phyloP scores from a whole-genome alignment of 345 rosid species.

The Citrus glauca region DNA sequence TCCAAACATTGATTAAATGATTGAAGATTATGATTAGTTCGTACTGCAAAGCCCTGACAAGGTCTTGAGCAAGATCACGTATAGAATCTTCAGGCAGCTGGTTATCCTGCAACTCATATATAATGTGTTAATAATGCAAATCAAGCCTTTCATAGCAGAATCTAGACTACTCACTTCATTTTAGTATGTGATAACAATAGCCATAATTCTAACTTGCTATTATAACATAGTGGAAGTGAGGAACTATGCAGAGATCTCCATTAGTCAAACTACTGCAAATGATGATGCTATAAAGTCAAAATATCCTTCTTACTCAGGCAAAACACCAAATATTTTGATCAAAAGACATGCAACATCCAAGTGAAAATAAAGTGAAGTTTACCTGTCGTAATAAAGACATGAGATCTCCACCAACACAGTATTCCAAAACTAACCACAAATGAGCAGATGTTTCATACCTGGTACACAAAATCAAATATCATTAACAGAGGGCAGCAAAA shows the following conservation, averaged over 20 bases:
- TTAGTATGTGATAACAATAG: not conserved
- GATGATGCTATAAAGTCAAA: not conserved
- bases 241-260: not conserved
- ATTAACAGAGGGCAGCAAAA: not conserved
- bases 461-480: not conserved
- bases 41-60: conserved; percentile 85
- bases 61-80: conserved; percentile 69
- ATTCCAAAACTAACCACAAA: conserved; percentile 97
- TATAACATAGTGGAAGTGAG: too few species aligned
- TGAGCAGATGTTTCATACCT: conserved; percentile 99
- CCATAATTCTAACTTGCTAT: not conserved
- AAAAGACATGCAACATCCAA: conserved; percentile 3
- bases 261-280: not conserved
- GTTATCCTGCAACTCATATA: conserved; percentile 57
- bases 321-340: not conserved
- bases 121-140: conserved; percentile 8
- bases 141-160: conserved; percentile 1
- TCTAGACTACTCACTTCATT: not conserved
- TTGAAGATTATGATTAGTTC: conserved; percentile 21
- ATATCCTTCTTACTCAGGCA: not conserved
- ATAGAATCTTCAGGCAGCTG: conserved; percentile 90
- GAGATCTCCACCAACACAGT: conserved; percentile 94
- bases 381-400: conserved; percentile 87
- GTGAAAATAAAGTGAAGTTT: conserved; percentile 5
- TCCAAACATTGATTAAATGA: not conserved